These are phyloP conservation scores for Tylopilus intermedius DNA, from an alignment of 768 basidiomycete genomes.

Conservation along the genomic window DNA sequence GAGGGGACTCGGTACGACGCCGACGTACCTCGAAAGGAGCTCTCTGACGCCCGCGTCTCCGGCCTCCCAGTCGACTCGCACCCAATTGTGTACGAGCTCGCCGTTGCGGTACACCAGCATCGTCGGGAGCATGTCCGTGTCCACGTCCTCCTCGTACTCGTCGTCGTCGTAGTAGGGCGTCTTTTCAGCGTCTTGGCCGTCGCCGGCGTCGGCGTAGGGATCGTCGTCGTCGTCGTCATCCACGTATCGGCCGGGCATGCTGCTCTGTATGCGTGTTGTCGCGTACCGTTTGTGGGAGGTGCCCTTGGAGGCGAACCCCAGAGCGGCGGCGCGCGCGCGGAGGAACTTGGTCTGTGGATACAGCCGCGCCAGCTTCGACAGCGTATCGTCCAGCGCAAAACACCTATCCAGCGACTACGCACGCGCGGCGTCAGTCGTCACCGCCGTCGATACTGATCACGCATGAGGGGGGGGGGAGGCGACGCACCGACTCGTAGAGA, in stretches of 20 bases:
- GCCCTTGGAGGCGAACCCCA: conserved; percentile 59
- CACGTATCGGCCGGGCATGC: conserved; percentile 29
- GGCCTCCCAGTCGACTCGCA: conserved; percentile 84
- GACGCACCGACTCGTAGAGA: conserved; percentile 71
- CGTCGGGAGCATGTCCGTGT: conserved; percentile 76
- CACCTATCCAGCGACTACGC: conserved; percentile 71
- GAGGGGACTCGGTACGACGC: background rate
- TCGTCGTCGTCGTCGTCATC: conserved; percentile 41
- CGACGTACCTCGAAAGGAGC: conserved; percentile 51
- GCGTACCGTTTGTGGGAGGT: conserved; percentile 16
- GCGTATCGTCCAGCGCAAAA: conserved; percentile 60
- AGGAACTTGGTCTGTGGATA: conserved; percentile 76
- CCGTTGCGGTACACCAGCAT: conserved; percentile 75
- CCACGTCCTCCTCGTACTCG: conserved; percentile 54
- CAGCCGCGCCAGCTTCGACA: conserved; percentile 63
- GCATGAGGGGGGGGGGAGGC: too few species aligned
- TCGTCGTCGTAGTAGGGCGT: conserved; percentile 35
- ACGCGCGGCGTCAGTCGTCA: too few species aligned
- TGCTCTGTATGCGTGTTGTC: conserved; percentile 7
- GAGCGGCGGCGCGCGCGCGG: conserved; percentile 67
- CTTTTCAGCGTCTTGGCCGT: conserved; percentile 20
- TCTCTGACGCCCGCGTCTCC: conserved; percentile 64
- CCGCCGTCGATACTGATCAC: too few species aligned
- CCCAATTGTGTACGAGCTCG: conserved; percentile 84
- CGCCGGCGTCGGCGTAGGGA: conserved; percentile 35